Percentiles rank a stretch among this genome's conserved stretches.
Evolutionary conservation across 116 monocot genomes (phyloP).

Genomic region (Phalaenopsis hybrid): DNA sequence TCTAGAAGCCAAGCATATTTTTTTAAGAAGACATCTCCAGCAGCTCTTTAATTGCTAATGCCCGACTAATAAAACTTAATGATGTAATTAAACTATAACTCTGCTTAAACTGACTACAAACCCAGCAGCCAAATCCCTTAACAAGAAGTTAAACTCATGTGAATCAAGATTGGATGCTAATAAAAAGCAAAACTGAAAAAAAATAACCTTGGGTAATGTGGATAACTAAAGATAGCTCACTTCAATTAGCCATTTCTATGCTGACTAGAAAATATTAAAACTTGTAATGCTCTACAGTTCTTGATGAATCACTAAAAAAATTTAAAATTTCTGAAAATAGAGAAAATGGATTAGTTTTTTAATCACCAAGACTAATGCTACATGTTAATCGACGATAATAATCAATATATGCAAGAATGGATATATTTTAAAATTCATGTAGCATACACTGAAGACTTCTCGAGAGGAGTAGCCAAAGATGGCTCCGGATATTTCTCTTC

Average conservation of each 20-base stretch:
- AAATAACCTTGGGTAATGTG: neutral
- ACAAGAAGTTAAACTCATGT: neutral
- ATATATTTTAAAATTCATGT: neutral
- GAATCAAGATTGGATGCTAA: neutral
- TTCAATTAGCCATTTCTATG: neutral
- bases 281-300: neutral
- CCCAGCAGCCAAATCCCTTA: neutral
- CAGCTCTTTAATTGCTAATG: neutral
- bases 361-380: neutral
- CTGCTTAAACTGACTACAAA: neutral
- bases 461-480: conserved; percentile 55
- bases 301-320: neutral
- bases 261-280: neutral
- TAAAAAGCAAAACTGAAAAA: neutral
- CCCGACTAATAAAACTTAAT: neutral
- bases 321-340: neutral
- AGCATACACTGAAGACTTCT: conserved; percentile 67
- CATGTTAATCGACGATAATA: neutral
- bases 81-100: neutral
- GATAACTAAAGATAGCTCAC: neutral
- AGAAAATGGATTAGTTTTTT: neutral
- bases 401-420: neutral
- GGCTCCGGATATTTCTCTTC: conserved; percentile 88
- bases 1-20: neutral
- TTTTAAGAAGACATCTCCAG: neutral